Conservation (phyloP, 2,329 filamentous ascomycete species). For the Beauveria rudraprayagi region DNA sequence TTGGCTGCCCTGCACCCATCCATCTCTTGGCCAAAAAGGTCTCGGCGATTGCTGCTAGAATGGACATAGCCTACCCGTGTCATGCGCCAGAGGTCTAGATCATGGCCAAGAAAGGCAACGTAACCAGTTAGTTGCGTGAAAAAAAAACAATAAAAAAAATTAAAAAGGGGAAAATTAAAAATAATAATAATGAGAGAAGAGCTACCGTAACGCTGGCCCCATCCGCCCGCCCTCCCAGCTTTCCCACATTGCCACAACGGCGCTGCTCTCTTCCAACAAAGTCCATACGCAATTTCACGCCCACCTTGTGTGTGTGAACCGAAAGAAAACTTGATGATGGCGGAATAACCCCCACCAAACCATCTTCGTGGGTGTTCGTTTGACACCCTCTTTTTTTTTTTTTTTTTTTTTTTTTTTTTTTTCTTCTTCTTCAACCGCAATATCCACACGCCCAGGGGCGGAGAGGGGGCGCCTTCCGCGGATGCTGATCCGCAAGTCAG, state of each 20-base stretch:
- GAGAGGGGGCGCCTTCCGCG: neutral
- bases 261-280: neutral
- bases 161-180: too few relatives aligned
- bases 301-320: neutral
- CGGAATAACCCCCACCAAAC: neutral
- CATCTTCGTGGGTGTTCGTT: neutral
- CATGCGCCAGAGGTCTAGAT: neutral
- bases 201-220: neutral
- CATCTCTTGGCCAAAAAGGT: neutral
- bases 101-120: neutral
- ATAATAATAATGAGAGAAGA: neutral
- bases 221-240: neutral
- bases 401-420: neutral
- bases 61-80: neutral
- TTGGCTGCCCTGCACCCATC: neutral
- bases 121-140: neutral
- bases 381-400: neutral
- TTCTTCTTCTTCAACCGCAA: neutral
- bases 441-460: neutral
- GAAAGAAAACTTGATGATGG: neutral
- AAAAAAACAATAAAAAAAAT: neutral
- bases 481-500: constrained; percentile 5
- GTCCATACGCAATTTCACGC: neutral
- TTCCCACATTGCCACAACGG: neutral
- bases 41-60: neutral